Conservation (phyloP, 768 basidiomycete genomes). For the Lactarius indigo region DNA sequence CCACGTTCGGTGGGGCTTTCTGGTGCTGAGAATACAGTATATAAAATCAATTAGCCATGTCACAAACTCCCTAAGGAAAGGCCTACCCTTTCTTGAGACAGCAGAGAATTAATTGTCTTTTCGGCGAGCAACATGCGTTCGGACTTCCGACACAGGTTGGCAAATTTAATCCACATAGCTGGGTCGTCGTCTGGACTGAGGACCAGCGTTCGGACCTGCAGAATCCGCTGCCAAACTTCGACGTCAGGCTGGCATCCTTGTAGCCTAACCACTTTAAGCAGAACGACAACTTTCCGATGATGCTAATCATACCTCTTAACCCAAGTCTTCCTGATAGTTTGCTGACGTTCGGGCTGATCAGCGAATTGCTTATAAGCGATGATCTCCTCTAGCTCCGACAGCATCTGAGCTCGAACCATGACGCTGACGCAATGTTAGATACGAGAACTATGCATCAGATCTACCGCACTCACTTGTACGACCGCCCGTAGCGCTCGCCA, state of each 20-base stretch:
- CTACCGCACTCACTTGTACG: conserved; percentile 77
- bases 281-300: not conserved
- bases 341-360: conserved; percentile 91
- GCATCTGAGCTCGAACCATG: conserved; percentile 97
- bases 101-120: conserved; percentile 91
- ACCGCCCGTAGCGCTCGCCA: conserved; percentile 94
- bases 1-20: conserved; percentile 91
- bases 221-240: conserved; percentile 97
- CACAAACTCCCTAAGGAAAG: conserved; percentile 2
- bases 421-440: conserved; percentile 48
- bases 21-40: conserved; percentile 62
- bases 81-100: conserved; percentile 67
- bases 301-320: conserved; percentile 71
- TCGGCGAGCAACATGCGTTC: conserved; percentile 92
- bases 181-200: conserved; percentile 91
- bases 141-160: conserved; percentile 93
- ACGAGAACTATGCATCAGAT: not conserved
- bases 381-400: conserved; percentile 97
- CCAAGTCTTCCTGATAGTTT: conserved; percentile 91
- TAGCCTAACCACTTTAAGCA: conserved; percentile 47
- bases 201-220: conserved; percentile 93
- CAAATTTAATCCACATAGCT: conserved; percentile 98
- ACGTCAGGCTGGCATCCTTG: conserved; percentile 98
- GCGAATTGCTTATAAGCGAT: conserved; percentile 92
- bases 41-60: not conserved